These are phyloP conservation scores for Coemansia sp. DNA, from an alignment of 192 early-diverging fungal genomes.

Conservation along the genomic window DNA sequence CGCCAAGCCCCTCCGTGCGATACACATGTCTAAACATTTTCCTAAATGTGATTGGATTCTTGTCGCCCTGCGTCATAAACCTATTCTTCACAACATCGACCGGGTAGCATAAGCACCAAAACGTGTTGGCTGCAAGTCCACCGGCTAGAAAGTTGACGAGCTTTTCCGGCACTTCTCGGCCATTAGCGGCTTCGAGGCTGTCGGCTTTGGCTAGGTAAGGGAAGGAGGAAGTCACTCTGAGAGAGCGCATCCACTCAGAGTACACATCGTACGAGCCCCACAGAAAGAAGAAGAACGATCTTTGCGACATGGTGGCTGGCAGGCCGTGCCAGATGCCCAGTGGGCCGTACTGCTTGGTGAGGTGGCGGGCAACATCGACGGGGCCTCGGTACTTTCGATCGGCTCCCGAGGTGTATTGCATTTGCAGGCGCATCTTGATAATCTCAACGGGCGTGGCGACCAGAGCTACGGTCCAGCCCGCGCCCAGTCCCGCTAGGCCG, in stretches of 20 bases:
- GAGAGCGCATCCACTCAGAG: conserved; percentile 37
- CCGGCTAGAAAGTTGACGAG: conserved; percentile 71
- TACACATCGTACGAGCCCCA: conserved; percentile 60
- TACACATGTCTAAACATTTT: conserved; percentile 47
- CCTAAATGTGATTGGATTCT: conserved; percentile 54
- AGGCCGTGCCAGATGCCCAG: conserved; percentile 84
- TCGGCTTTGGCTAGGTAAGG: conserved; percentile 19
- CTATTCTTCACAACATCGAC: conserved; percentile 89
- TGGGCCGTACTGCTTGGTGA: conserved; percentile 73
- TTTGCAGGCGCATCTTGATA: conserved; percentile 69
- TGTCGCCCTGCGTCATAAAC: conserved; percentile 87
- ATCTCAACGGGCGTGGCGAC: conserved; percentile 79
- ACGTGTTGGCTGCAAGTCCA: conserved; percentile 84
- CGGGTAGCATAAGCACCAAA: conserved; percentile 84
- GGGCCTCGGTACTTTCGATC: conserved; percentile 80
- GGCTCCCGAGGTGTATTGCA: conserved; percentile 66
- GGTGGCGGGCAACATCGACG: conserved; percentile 74
- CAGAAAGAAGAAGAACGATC: conserved; percentile 74
- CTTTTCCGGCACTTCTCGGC: conserved; percentile 52
- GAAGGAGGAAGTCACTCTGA: conserved; percentile 43
- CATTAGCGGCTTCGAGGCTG: conserved; percentile 2
- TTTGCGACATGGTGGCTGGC: conserved; percentile 74
- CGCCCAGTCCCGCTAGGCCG: conserved; percentile 64
- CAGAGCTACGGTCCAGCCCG: conserved; percentile 77
- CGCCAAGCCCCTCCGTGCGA: conserved; percentile 65